phyloP scores from a whole-genome alignment of 2,329 filamentous ascomycete species.

The Sporothrix curviconia region DNA sequence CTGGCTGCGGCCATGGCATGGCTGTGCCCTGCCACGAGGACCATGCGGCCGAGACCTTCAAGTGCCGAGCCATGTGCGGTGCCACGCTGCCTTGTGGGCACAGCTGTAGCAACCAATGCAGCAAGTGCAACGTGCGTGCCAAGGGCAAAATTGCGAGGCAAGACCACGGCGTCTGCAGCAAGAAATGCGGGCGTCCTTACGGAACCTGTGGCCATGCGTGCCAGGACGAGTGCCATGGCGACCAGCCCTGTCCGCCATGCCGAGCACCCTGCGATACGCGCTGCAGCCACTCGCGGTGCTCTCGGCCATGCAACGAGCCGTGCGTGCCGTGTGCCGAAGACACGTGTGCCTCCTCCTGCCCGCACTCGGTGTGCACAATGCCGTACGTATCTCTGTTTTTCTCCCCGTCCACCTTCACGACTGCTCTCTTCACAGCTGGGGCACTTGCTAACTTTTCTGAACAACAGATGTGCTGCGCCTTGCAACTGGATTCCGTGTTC shows the following conservation, averaged over 20 bases:
- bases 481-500: slow-evolving; percentile 63
- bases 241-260: slow-evolving; percentile 42
- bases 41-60: slow-evolving; percentile 40
- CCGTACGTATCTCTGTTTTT: slow-evolving; percentile 10
- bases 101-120: slow-evolving; percentile 44
- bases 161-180: slow-evolving; percentile 43
- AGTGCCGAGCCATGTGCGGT: no score
- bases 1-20: slow-evolving; percentile 50
- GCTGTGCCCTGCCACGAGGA: slow-evolving; percentile 40
- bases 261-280: slow-evolving; percentile 48
- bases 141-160: slow-evolving; percentile 23
- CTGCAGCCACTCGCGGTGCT: slow-evolving; percentile 36
- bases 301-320: slow-evolving; percentile 49
- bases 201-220: slow-evolving; percentile 54
- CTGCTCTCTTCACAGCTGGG: no score
- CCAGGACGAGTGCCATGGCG: slow-evolving; percentile 43
- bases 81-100: slow-evolving; percentile 55
- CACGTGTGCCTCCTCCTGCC: slow-evolving; percentile 48
- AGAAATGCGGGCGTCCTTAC: slow-evolving; percentile 44
- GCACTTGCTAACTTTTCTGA: not conserved
- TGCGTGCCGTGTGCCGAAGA: slow-evolving; percentile 55
- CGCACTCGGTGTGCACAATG: slow-evolving; percentile 35
- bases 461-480: slow-evolving; percentile 53
- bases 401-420: not conserved
- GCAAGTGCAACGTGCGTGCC: slow-evolving; percentile 37